Base-by-base conservation (phyloP, 164 flowering plant genomes). In the Saururus chinensis region DNA sequence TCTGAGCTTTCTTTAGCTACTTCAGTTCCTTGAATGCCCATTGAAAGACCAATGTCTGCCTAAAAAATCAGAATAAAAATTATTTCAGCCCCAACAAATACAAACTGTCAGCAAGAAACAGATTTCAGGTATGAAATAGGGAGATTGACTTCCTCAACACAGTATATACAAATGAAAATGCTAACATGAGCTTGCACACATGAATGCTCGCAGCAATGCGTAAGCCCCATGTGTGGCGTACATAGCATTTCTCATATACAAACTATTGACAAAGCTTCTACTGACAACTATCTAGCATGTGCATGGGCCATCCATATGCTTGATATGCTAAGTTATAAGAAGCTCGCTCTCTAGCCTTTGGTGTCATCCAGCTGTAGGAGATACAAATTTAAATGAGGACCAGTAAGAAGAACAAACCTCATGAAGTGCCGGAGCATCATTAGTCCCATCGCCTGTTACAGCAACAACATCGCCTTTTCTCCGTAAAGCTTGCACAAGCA, bases 1-100 rank as follows among this genome's bases (percentile, higher is more conserved):
- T 93, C 99, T 35, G 97, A 85, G 72, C 91, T 93, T 73, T 90
- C 99, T 73, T 93, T 93, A 7, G 99, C 99, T 70, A 93, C 99
- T 78, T 93, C 99, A 51, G 98, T 93, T 62, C 97, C 98, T 68
- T 69, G 74, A 61, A 92, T 89, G 45, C 98, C 98, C 98, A 92
- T 92, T 0, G 98, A 82, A 72, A 92, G 96, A 66, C 98, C 98
- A 70, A 92, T 86, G 71, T 92, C 98, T 11, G 98, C 96, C 98
- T 92, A 63, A 63, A 65, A 51, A 59, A 60, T 59, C 68, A 68
- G 17, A 65, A 60, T 11, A 20, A 57, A 42, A 26, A 60, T 42
- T 23, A 45, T 45, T 17, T 45, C 49, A 45, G 49, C 49, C 11
- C 14, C 14, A 45, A 45, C 1, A 45, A 45, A 45, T 45, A 17